phyloP scores from a whole-genome alignment of 2,329 filamentous ascomycete genomes.

The Bimuria novae-zelandiae region DNA sequence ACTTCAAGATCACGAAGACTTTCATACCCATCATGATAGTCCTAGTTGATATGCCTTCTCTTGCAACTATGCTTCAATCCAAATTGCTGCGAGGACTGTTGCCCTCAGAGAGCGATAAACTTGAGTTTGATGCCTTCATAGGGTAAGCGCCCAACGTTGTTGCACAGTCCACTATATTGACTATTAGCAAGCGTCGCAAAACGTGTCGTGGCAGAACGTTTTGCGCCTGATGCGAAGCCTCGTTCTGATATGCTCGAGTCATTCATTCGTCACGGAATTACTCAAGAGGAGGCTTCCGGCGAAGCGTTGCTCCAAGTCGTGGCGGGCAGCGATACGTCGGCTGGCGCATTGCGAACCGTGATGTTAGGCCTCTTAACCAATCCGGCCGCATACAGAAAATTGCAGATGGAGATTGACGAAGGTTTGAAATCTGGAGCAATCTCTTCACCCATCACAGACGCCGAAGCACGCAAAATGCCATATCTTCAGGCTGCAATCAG shows the following conservation, averaged over 20 bases:
- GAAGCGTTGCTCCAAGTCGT: conserved; percentile 14
- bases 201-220: conserved; percentile 5
- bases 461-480: conserved; percentile 13
- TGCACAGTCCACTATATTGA: too few relatives aligned
- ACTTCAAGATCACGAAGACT: neutral
- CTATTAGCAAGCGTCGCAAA: too few relatives aligned
- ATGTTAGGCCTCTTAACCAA: conserved; percentile 12
- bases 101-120: conserved; percentile 1
- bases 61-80: too few relatives aligned
- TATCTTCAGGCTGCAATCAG: conserved; percentile 22
- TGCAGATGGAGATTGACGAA: conserved; percentile 13
- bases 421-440: conserved; percentile 3
- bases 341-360: conserved; percentile 12
- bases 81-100: conserved; percentile 2
- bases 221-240: conserved; percentile 4
- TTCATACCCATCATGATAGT: too few relatives aligned
- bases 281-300: conserved; percentile 10
- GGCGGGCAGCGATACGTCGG: conserved; percentile 20
- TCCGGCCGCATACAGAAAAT: conserved; percentile 9
- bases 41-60: too few relatives aligned
- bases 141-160: too few relatives aligned
- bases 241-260: conserved; percentile 10
- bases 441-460: conserved; percentile 11
- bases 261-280: conserved; percentile 14
- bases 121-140: too few relatives aligned